Base-by-base conservation (phyloP, 768 basidiomycete species). In the Leccinum fibrillosum region DNA sequence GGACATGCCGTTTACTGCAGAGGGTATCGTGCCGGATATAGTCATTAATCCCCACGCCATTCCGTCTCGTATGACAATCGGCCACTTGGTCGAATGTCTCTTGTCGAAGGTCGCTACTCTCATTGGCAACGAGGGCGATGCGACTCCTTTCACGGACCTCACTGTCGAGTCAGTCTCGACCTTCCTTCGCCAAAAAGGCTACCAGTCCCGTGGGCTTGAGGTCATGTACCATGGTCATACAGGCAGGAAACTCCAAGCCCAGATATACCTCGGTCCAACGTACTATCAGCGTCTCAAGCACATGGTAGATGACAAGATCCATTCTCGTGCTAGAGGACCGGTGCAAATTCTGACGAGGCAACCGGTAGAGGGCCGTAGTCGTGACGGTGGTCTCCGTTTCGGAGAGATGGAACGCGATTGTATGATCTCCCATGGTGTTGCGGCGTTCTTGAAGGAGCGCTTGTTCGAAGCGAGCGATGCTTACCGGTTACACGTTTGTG, bases 401-500 rank as follows among this genome's bases (percentile, higher is more conserved):
- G 97, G 97, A 81, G 97, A 99, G 82, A 99, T 99, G 97, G 97
- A 99, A 72, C 92, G 94, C 73, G 96, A 98, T 84, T 98, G 97
- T 73, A 99, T 99, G 97, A 96, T 99, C 60, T 97, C 97, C 23
- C 97, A 99, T 78, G 97, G 97, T 71, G 94, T 98, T 62, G 96
- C 97, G 49, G 93, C 86, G 2, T 98, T 98, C 86, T 75, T 98
- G 75, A 98, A 98, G 76, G 97, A 98, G 77, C 89, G 97, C 57
- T 79, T 98, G 72, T 94, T 94, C 66, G 92, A 94, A 70, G 93
- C 91, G 30, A 92, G 90, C 69, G 89, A 94, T 72, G 92, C 92
- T 10, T 96, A 96, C 75, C 87, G 95, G 45, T 76, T 98, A 37
- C 95, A 98, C 70, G 93, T 97, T 60, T 98, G 95, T 72, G 95